These are phyloP conservation scores for Clonostachys rhizophaga DNA, from an alignment of 2,329 filamentous ascomycete species.

Conservation along the genomic window DNA sequence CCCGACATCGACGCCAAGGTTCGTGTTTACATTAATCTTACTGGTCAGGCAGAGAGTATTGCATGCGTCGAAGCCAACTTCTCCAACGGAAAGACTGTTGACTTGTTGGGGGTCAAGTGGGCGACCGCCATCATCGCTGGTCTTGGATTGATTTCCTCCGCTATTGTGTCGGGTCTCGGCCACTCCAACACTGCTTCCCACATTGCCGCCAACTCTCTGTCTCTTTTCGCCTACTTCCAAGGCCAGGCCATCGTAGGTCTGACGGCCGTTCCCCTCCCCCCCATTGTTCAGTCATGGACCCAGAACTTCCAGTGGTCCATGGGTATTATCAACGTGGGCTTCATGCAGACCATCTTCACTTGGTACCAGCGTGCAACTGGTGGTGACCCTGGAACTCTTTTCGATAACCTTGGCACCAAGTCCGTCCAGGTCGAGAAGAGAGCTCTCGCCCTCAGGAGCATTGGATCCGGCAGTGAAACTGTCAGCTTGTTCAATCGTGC, in stretches of 20 bases:
- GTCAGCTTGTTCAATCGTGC: conserved; percentile 49
- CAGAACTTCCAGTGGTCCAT: conserved; percentile 99
- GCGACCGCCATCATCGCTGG: conserved; percentile 83
- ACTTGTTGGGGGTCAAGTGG: conserved; percentile 87
- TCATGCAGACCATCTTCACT: conserved; percentile 83
- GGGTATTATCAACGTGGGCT: conserved; percentile 86
- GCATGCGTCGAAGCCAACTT: conserved; percentile 85
- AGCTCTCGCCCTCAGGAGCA: conserved; percentile 23
- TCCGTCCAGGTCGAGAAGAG: conserved; percentile 82
- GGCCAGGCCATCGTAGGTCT: conserved; percentile 88
- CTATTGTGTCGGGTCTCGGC: conserved; percentile 82
- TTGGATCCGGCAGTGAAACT: conserved; percentile 18
- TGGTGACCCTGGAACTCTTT: conserved; percentile 73
- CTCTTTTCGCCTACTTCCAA: conserved; percentile 94
- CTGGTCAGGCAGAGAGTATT: conserved; percentile 54
- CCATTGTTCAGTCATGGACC: conserved; percentile 88
- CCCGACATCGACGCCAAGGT: conserved; percentile 89
- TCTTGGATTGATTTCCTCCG: conserved; percentile 77
- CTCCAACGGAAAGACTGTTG: conserved; percentile 89
- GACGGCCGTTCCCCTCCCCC: conserved; percentile 74
- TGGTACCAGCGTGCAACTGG: conserved; percentile 96
- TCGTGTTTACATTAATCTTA: conserved; percentile 74
- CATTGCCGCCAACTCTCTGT: conserved; percentile 87
- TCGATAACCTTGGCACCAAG: conserved; percentile 67
- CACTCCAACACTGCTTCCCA: conserved; percentile 94